Base-by-base conservation (phyloP, 352 stramenopile genomes). In the Phytophthora cajani region DNA sequence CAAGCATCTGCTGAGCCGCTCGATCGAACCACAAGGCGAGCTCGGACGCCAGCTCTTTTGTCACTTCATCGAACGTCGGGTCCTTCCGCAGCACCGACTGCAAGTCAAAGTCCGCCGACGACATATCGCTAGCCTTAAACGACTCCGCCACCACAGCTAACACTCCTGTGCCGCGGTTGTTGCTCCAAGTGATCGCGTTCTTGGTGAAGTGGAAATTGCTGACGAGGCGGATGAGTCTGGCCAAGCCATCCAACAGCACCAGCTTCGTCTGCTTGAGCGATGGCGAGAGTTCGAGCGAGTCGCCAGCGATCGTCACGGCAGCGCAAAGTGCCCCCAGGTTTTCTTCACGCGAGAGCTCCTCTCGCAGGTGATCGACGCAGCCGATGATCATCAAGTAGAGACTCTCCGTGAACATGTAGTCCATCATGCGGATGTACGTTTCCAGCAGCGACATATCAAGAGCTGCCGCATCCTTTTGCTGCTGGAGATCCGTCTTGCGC, bases 401-500 rank as follows among this genome's bases (percentile, higher is more conserved):
- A 19, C 80, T 90, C 42, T 88, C 84, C 0, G 79, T 76, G 62
- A 89, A 93, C 75, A 92, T 87, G 54, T 92, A 93, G 36, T 82
- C 81, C 69, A 90, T 79, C 69, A 92, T 52, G 5, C 78, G 79
- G 40, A 93, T 77, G 42, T 85, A 89, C 11, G 71, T 76, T 33
- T 76, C 72, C 7, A 93, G 57, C 25, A 90, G 53, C 17, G 61
- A 53, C 57, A 89, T 68, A 49, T 93, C 86, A 17, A 71, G 54
- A 23, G 64, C 64, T 19, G 86, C 86, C 2, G 78, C 77, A 12
- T 87, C 65, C 33, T 81, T 75, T 71, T 90, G 79, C 3, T 50
- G 58, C 17, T 76, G 58, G 1, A 91, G 33, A 19, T 71, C 54
- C 14, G 49, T 47, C 55, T 79, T 80, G 17, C 79, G 79, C 3